Conservation (phyloP, 2,329 filamentous ascomycete species). For the Curvularia sp. region DNA sequence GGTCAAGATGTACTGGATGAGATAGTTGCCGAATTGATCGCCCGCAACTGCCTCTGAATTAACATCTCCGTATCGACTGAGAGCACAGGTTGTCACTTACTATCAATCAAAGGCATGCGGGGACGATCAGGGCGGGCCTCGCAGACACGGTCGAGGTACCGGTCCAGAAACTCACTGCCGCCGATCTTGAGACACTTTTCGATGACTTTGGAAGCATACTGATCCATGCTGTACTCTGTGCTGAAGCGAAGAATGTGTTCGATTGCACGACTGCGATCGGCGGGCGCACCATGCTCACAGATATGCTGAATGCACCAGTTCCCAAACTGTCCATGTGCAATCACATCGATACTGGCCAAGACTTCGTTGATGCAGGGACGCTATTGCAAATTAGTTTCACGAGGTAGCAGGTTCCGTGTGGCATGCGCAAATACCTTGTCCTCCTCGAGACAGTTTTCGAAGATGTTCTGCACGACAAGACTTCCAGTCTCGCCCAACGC, state of each 20-base stretch:
- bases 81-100: conserved; percentile 53
- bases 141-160: conserved; percentile 92
- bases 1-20: conserved; percentile 95
- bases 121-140: conserved; percentile 89
- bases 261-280: conserved; percentile 89
- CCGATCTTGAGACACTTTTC: conserved; percentile 99
- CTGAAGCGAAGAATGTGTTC: conserved; percentile 95
- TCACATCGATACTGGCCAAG: conserved; percentile 90
- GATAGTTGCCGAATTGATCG: conserved; percentile 98
- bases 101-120: conserved; percentile 96
- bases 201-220: conserved; percentile 98
- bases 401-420: neutral
- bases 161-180: conserved; percentile 84
- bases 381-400: conserved; percentile 55
- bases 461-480: conserved; percentile 98
- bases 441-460: conserved; percentile 98
- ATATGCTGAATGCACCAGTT: conserved; percentile 99
- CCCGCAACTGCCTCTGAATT: conserved; percentile 71
- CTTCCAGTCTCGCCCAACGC: conserved; percentile 96
- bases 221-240: conserved; percentile 97
- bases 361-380: conserved; percentile 98
- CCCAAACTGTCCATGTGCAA: conserved; percentile 96
- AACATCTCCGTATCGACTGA: conserved; percentile 16
- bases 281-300: conserved; percentile 91
- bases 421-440: conserved; percentile 75